phyloP scores from a whole-genome alignment of 208 protist genomes.

The Crithidia fasciculata region DNA sequence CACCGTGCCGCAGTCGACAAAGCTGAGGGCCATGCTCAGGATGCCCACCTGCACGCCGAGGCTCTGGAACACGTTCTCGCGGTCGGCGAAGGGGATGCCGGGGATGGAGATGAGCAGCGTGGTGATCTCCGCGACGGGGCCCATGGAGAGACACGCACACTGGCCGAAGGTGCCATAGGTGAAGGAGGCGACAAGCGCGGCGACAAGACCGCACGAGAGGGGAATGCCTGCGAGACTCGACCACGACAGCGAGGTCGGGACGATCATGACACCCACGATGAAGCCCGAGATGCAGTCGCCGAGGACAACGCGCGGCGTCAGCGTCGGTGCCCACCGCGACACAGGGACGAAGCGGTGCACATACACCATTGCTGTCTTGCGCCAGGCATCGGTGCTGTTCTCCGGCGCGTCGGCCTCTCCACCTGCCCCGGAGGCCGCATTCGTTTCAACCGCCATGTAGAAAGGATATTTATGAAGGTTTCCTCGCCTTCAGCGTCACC shows the following conservation, averaged over 20 bases:
- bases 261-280: constrained; percentile 63
- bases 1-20: constrained; percentile 56
- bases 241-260: constrained; percentile 58
- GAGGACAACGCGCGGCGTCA: constrained; percentile 31
- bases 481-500: no score
- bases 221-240: constrained; percentile 48
- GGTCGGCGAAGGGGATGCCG: constrained; percentile 27
- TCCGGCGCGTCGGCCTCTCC: not conserved
- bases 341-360: constrained; percentile 46
- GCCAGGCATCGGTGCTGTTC: constrained; percentile 1
- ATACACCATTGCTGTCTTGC: constrained; percentile 10
- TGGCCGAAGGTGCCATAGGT: constrained; percentile 59
- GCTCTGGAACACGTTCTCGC: constrained; percentile 40
- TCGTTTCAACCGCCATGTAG: not conserved
- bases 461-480: no score
- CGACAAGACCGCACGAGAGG: constrained; percentile 49
- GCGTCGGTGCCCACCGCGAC: constrained; percentile 33
- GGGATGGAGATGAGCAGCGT: constrained; percentile 62
- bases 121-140: constrained; percentile 59
- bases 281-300: constrained; percentile 49
- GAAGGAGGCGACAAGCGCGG: constrained; percentile 45
- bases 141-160: constrained; percentile 47
- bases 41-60: constrained; percentile 59
- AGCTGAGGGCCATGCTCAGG: constrained; percentile 48
- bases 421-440: not conserved